Conservation (phyloP, 176 grass and related monocot species). For the Raddia guianensis region DNA sequence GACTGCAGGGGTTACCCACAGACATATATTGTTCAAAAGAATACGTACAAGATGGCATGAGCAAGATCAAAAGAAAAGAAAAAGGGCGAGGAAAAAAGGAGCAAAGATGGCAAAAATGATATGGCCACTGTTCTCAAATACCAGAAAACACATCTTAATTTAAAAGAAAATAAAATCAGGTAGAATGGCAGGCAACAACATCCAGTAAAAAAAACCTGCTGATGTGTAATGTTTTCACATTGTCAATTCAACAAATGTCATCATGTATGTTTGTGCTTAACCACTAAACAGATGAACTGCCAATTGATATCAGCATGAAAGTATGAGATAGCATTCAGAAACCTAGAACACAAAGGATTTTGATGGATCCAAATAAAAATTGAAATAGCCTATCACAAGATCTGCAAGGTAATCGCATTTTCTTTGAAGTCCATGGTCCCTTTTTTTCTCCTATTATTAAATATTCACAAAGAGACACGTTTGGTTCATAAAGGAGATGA, state of each 20-base stretch:
- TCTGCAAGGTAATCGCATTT: background rate
- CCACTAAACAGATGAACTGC: background rate
- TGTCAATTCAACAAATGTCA: constrained; percentile 22
- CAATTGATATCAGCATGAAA: background rate
- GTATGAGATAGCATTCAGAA: background rate
- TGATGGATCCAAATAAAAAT: background rate
- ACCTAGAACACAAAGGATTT: background rate
- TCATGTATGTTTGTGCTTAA: background rate
- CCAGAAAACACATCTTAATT: background rate
- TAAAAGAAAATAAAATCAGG: constrained; percentile 13
- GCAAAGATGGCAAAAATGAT: constrained; percentile 29
- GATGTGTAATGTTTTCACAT: background rate
- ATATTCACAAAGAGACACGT: background rate
- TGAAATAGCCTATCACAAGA: background rate
- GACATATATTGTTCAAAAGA: too few species aligned
- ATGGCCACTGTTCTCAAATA: constrained; percentile 1
- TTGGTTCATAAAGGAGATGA: background rate
- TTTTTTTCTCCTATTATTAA: background rate
- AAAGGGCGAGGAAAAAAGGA: too few species aligned
- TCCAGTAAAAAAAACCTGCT: constrained; percentile 15
- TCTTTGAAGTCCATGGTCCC: background rate
- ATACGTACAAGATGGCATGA: too few species aligned
- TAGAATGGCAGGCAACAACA: background rate
- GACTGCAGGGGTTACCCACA: too few species aligned
- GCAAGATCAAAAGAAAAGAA: too few species aligned